Evolutionary conservation across 2,329 filamentous ascomycete genomes (phyloP), one percentile per base, ranked within the genome.

Genomic region (Pestalotiopsis sp.): DNA sequence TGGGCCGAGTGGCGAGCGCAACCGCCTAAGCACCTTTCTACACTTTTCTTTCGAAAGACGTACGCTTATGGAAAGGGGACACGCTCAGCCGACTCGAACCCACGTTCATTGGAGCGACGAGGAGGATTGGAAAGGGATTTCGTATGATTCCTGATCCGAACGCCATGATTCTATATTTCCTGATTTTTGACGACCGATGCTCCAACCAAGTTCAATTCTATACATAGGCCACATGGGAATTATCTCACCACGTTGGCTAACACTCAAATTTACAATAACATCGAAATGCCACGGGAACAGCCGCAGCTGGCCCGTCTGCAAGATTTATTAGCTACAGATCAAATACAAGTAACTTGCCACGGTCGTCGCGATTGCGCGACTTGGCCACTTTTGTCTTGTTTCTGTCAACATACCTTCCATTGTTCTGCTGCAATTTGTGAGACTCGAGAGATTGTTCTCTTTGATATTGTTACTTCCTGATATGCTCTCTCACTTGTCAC

Each of bases 71-170:
- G 20, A 30, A 70, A 73, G 72, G 72, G 62, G 26, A 35, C 24
- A 38, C 40, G 76, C 76, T 77, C 76, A 78, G 70, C 76, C 59
- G 75, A 77, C 76, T 73, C 68, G 65, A 26, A 65, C 10, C 65
- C 66, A 77, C 76, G 73, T 77, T 77, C 76, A 69, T 77, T 78
- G 66, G 76, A 75, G 76, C 75, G 64, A 58, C n/a, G 48, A 55
- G 40, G 62, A 35, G 44, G 44, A 57, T 48, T 64, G n/a, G 9
- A 39, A 14, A 26, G 4, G 26, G 26, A 26, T 26, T 26, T 26
- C 26, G 26, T 26, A 5, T 26, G 26, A 26, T 26, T 26, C 4
- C 26, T 26, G 26, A 4, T 26, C 4, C 26, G 1, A 5, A 26
- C 26, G 26, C 26, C 26, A 26, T 26, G 26, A 26, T 26, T 26